Evolutionary conservation across 2,329 filamentous ascomycete species (phyloP).

Genomic region (Ophidiomyces ophidiicola): DNA sequence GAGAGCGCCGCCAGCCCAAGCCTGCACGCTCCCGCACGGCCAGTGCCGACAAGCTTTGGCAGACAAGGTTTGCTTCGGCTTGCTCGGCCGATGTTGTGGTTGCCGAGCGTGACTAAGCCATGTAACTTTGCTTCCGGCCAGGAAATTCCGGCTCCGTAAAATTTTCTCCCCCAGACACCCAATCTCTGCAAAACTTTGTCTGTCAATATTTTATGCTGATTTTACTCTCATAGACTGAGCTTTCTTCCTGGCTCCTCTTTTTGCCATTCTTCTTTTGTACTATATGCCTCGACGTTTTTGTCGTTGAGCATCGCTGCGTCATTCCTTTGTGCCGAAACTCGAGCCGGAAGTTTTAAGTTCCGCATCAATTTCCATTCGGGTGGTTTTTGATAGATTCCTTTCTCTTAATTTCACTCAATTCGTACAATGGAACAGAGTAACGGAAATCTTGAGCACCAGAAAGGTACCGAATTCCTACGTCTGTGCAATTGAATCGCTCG

Average conservation of each 20-base stretch:
- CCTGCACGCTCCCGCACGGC: no score
- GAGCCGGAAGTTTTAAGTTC: conserved; percentile 3
- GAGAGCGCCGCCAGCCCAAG: no score
- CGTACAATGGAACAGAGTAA: conserved; percentile 30
- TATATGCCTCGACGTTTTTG: conserved; percentile 9
- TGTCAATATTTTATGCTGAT: not conserved
- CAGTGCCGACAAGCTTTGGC: conserved; percentile 11
- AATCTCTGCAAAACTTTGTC: conserved; percentile 12
- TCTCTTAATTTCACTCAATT: conserved; percentile 2
- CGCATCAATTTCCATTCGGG: conserved; percentile 8
- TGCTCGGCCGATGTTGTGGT: not conserved
- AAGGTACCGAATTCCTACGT: conserved; percentile 23
- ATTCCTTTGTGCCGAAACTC: conserved; percentile 1
- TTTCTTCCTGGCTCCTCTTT: conserved; percentile 10
- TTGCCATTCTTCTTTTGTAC: conserved; percentile 13
- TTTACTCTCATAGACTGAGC: conserved; percentile 2
- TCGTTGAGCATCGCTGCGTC: conserved; percentile 3
- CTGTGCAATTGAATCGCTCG: conserved; percentile 3
- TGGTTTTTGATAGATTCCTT: conserved; percentile 3
- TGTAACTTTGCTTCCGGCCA: conserved; percentile 23
- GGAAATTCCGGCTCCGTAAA: conserved; percentile 31
- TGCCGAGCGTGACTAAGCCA: conserved; percentile 10
- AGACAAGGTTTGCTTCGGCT: not conserved
- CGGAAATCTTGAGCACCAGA: conserved; percentile 29
- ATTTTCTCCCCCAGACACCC: conserved; percentile 27